Evolutionary conservation across 805 yeast species (phyloP).

Genomic region (Ogataea wickerhamii): DNA sequence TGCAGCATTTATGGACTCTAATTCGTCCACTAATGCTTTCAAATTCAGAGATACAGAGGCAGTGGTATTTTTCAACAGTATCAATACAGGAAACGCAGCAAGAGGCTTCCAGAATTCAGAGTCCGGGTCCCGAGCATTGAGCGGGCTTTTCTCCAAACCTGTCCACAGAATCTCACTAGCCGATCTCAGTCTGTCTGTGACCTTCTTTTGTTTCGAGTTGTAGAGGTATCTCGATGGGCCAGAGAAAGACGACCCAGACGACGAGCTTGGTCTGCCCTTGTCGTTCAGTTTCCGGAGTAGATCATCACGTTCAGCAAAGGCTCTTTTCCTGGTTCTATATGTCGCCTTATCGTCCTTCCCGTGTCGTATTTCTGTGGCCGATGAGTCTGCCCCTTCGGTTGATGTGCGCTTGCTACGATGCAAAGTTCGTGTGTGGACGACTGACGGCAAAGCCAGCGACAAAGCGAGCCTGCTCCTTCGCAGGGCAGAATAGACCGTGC

Average conservation of each 20-base stretch:
- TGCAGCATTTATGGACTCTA: slow-evolving; percentile 18
- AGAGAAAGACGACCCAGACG: not conserved
- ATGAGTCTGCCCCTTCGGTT: no score
- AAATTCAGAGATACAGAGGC: slow-evolving; percentile 13
- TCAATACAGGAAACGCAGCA: slow-evolving; percentile 17
- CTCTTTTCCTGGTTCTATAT: not conserved
- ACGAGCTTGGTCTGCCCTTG: not conserved
- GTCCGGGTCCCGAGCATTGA: not conserved
- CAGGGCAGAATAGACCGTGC: no score
- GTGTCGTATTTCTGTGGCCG: no score
- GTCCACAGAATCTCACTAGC: slow-evolving; percentile 2
- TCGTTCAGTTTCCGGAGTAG: not conserved
- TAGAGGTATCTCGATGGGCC: slow-evolving; percentile 7
- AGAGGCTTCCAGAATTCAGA: slow-evolving; percentile 11
- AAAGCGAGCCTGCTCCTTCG: no score
- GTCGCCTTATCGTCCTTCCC: no score
- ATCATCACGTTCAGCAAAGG: not conserved
- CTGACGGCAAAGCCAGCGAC: no score
- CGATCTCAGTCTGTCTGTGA: slow-evolving; percentile 6
- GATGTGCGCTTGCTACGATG: no score
- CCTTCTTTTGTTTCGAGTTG: slow-evolving; percentile 5
- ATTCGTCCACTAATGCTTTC: slow-evolving; percentile 15
- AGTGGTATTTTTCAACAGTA: slow-evolving; percentile 13
- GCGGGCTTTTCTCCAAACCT: not conserved
- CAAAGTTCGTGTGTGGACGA: no score